A percentile compares a stretch with the other conserved stretches of the same genome.
These are phyloP conservation scores for Juncus effusus DNA, from an alignment of 176 grass and related monocot genomes.

Conservation along the genomic window DNA sequence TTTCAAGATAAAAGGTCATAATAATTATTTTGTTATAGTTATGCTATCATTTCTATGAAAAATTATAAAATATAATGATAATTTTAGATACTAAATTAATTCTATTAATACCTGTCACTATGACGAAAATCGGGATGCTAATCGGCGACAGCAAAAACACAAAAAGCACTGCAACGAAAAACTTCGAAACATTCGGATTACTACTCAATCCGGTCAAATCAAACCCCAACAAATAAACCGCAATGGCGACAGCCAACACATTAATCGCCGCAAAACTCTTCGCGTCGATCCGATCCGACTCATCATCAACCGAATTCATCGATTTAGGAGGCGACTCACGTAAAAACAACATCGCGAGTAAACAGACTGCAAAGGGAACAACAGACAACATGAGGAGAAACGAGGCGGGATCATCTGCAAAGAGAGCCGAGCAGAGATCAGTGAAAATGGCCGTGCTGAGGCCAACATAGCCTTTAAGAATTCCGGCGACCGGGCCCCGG, in stretches of 20 bases:
- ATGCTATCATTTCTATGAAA: too few species aligned
- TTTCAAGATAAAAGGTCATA: not conserved
- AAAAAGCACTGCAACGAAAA: conserved; percentile 59
- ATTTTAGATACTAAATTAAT: too few species aligned
- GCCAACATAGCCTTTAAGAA: conserved; percentile 89
- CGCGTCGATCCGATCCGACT: conserved; percentile 34
- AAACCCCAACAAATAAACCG: conserved; percentile 75
- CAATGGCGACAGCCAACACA: conserved; percentile 69
- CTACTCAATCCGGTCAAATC: conserved; percentile 57
- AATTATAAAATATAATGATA: too few species aligned
- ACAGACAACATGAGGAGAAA: conserved; percentile 89
- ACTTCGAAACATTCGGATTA: conserved; percentile 26
- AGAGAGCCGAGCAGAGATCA: conserved; percentile 78
- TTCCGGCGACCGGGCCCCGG: conserved; percentile 63
- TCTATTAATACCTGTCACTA: conserved; percentile 28
- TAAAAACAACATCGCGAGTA: conserved; percentile 78
- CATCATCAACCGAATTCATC: not conserved
- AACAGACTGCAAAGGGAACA: conserved; percentile 62
- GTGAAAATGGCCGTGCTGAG: conserved; percentile 98
- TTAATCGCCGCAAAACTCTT: conserved; percentile 70
- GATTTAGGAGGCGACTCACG: conserved; percentile 39
- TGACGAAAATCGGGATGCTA: conserved; percentile 56
- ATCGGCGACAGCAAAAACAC: conserved; percentile 66
- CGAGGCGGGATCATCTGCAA: conserved; percentile 60
- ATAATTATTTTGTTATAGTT: not conserved